Conservation (phyloP, 2,329 filamentous ascomycete genomes). For the Torrubiellomyces zombiae region DNA sequence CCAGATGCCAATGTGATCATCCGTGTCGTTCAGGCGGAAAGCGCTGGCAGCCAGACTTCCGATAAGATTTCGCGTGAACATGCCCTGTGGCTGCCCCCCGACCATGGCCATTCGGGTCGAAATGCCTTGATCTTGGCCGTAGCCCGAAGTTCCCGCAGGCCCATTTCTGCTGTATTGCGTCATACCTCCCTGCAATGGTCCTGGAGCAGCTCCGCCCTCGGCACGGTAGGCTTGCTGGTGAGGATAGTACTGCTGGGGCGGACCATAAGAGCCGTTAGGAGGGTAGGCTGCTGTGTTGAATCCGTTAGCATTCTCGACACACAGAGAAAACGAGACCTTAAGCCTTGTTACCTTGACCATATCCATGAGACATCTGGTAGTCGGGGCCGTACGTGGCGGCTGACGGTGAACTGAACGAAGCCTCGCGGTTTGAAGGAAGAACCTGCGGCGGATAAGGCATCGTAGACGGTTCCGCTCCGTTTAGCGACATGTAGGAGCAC, state of each 20-base stretch:
- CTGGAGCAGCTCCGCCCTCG: slow-evolving; percentile 10
- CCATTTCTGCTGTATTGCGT: slow-evolving; percentile 12
- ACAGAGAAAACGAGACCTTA: background rate
- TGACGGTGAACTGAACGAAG: slow-evolving; percentile 13
- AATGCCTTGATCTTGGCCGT: slow-evolving; percentile 14
- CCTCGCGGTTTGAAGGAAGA: slow-evolving; percentile 21
- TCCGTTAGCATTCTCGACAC: slow-evolving; percentile 1
- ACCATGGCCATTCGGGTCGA: slow-evolving; percentile 19
- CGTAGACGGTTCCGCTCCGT: slow-evolving; percentile 16
- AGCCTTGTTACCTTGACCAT: slow-evolving; percentile 14
- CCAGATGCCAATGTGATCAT: slow-evolving; percentile 80
- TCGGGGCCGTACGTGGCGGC: slow-evolving; percentile 16
- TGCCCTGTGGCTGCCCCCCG: slow-evolving; percentile 47
- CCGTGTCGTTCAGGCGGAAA: slow-evolving; percentile 61
- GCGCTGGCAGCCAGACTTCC: slow-evolving; percentile 82
- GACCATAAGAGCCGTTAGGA: slow-evolving; percentile 16
- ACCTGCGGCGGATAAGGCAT: slow-evolving; percentile 17
- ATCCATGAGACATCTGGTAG: slow-evolving; percentile 14
- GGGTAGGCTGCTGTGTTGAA: slow-evolving; percentile 11
- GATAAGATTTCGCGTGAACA: slow-evolving; percentile 92
- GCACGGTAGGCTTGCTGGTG: slow-evolving; percentile 14
- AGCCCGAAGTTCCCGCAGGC: slow-evolving; percentile 7
- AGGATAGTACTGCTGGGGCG: slow-evolving; percentile 20
- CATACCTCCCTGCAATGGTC: slow-evolving; percentile 12
- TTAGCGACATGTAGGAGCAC: slow-evolving; percentile 48